A percentile compares a stretch with the other conserved stretches of the same genome.
phyloP scores from a whole-genome alignment of 2,329 filamentous ascomycete genomes.

The Fusarium austroafricanum region DNA sequence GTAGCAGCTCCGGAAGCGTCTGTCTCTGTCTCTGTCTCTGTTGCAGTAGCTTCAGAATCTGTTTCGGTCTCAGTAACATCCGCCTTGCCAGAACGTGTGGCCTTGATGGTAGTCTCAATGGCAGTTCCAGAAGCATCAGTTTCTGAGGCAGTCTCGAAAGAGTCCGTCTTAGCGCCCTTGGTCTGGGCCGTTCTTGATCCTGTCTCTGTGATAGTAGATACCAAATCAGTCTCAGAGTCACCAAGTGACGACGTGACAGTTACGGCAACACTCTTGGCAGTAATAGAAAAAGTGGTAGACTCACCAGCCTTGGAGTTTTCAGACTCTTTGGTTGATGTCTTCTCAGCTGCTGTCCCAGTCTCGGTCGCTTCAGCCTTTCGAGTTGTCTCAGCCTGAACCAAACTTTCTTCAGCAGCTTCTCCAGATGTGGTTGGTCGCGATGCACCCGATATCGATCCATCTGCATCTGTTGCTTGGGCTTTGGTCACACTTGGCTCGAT shows the following conservation, averaged over 20 bases:
- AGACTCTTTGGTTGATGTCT: slow-evolving; percentile 34
- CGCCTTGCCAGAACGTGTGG: slow-evolving; percentile 7
- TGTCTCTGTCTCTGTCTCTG: slow-evolving; percentile 11
- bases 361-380: slow-evolving; percentile 15
- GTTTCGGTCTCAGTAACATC: slow-evolving; percentile 6
- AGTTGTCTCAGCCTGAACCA: slow-evolving; percentile 7
- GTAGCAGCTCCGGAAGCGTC: neutral
- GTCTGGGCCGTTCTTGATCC: slow-evolving; percentile 18
- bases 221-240: slow-evolving; percentile 26
- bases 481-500: slow-evolving; percentile 4
- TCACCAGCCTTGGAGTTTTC: slow-evolving; percentile 37
- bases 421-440: slow-evolving; percentile 24
- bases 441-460: slow-evolving; percentile 13
- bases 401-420: slow-evolving; percentile 11
- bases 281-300: slow-evolving; percentile 21
- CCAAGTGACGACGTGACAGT: slow-evolving; percentile 10
- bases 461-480: neutral
- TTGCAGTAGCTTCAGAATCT: neutral
- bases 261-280: neutral
- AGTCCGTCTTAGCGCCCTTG: slow-evolving; percentile 7
- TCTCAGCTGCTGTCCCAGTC: slow-evolving; percentile 30
- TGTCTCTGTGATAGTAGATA: slow-evolving; percentile 27
- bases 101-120: slow-evolving; percentile 12
- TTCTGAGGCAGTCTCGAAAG: neutral
- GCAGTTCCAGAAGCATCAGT: slow-evolving; percentile 13